Conservation (phyloP, 2,329 filamentous ascomycete species). For the Penicillium sp. region DNA sequence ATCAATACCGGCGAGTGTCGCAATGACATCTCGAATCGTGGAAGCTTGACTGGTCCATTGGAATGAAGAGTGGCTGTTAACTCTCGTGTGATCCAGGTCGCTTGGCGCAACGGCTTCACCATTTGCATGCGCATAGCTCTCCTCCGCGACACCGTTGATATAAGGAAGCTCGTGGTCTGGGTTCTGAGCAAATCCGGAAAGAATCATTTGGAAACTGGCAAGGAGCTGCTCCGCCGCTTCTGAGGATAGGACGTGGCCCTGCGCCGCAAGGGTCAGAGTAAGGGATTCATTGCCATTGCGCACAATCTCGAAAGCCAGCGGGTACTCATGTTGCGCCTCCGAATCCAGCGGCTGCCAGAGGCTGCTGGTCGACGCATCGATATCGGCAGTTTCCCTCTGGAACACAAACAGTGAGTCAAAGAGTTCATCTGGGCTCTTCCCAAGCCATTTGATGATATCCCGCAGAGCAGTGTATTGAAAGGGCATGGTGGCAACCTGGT, state of each 20-base stretch:
- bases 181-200: conserved; percentile 46
- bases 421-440: conserved; percentile 60
- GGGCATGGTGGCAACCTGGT: conserved; percentile 69
- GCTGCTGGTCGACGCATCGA: conserved; percentile 32
- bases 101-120: not conserved
- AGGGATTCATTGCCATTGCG: conserved; percentile 58
- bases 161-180: conserved; percentile 31
- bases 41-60: conserved; percentile 64
- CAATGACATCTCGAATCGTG: conserved; percentile 66
- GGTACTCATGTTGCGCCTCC: conserved; percentile 67
- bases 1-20: conserved; percentile 63
- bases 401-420: conserved; percentile 88
- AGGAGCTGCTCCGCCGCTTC: conserved; percentile 50
- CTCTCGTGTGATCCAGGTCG: not conserved
- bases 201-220: conserved; percentile 48
- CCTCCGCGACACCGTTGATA: conserved; percentile 18
- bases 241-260: conserved; percentile 52
- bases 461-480: conserved; percentile 82
- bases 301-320: conserved; percentile 76
- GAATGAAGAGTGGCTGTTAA: conserved; percentile 47
- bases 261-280: conserved; percentile 65
- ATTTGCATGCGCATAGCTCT: conserved; percentile 8
- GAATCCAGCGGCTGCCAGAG: conserved; percentile 64
- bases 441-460: conserved; percentile 80
- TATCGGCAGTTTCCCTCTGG: conserved; percentile 58